Base-by-base conservation (phyloP, 78 protist genomes). In the Chrysochromulina tobinii region DNA sequence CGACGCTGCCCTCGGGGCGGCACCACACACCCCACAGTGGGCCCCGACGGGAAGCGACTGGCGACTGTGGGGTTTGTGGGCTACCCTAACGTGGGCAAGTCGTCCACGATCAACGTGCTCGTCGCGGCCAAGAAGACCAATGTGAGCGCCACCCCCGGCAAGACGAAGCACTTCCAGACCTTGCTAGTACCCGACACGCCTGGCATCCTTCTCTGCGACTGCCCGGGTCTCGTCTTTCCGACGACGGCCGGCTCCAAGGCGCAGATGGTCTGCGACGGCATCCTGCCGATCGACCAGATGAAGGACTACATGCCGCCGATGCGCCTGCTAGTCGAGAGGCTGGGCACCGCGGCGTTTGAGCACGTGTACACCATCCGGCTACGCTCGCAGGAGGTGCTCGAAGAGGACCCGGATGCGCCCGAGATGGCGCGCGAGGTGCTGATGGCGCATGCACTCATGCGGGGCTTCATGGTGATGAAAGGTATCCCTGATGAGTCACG, bases 51-150 rank as follows among this genome's bases (percentile, higher is more conserved):
- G n/a, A 20, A 8, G 15, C 53, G n/a, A 2, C n/a, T 38, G 81
- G 53, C 18, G 51, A 58, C 51, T 53, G 61, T 95, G n/a, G 99
- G 99, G 18, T 61, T 98, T n/a, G 96, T 98, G 3, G 99, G 99
- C 12, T 99, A 96, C 93, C 99, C 99, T 0, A 99, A 99, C 91
- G 99, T 99, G 50, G 99, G 99, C 64, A 99, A 99, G 94, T 79
- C 95, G 12, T 88, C 96, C 55, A 97, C 98, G 2, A 96, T 98
- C 95, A 99, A 99, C 95, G 99, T 91, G 1, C 89, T 99, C 55
- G 94, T 87, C 85, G 94, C 95, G 27, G 93, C 50, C n/a, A 98
- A 98, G 95, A 86, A 73, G 83, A 99, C 97, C 0, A 93, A 96
- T 55, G 99, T 98, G 58, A 91, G 97, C 12, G 94, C 99, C 23